Percentiles rank a stretch among this genome's conserved stretches.
These are phyloP conservation scores for Elsinoe necatrix DNA, from an alignment of 2,329 filamentous ascomycete species.

Conservation along the genomic window DNA sequence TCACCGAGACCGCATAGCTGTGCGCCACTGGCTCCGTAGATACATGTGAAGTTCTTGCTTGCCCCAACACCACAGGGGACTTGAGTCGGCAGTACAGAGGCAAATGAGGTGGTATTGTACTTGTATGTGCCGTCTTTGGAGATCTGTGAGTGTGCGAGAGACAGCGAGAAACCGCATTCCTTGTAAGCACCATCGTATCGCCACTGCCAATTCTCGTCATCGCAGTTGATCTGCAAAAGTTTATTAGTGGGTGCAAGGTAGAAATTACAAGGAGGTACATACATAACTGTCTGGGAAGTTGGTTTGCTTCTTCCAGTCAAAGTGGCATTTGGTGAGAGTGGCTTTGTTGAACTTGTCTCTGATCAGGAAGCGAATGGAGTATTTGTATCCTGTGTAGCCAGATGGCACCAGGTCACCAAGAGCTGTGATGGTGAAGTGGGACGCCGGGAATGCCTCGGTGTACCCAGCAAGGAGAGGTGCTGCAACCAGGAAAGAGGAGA, in stretches of 20 bases:
- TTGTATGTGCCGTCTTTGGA: neutral
- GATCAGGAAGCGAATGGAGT: constrained; percentile 9
- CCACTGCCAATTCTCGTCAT: constrained; percentile 3
- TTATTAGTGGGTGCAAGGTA: no score
- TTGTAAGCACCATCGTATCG: constrained; percentile 4
- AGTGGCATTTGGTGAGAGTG: constrained; percentile 9
- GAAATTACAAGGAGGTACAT: neutral
- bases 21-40: constrained; percentile 4
- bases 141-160: constrained; percentile 1
- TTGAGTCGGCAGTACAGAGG: neutral
- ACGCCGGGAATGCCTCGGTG: constrained; percentile 3
- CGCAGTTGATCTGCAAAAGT: neutral
- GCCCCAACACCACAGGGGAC: constrained; percentile 7
- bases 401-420: constrained; percentile 4
- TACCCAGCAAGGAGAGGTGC: neutral
- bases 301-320: constrained; percentile 3
- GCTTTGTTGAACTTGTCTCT: constrained; percentile 4
- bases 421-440: constrained; percentile 12
- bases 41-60: constrained; percentile 13
- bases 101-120: constrained; percentile 7
- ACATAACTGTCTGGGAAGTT: constrained; percentile 9
- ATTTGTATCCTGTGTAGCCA: constrained; percentile 11
- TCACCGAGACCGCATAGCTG: constrained; percentile 6
- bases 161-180: constrained; percentile 5
- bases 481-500: neutral